A percentile compares a stretch with the other conserved stretches of the same genome.
Conservation (phyloP, 192 early-diverging fungal genomes). For the Coemansia sp. region DNA sequence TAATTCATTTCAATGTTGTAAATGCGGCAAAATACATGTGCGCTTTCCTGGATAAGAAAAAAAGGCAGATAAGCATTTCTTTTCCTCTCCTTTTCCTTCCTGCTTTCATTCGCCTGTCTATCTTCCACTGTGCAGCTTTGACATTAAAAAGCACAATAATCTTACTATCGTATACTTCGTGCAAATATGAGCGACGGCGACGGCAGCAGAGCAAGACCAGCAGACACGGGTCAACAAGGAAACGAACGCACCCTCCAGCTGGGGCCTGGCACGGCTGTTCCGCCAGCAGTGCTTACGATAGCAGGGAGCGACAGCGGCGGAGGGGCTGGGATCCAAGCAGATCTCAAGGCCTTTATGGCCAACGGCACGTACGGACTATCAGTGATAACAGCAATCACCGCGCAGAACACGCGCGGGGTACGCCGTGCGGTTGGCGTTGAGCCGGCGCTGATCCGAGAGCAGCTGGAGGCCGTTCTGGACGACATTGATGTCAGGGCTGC, state of each 20-base stretch:
- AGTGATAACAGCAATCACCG: constrained; percentile 77
- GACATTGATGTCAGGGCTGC: constrained; percentile 77
- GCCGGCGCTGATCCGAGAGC: constrained; percentile 64
- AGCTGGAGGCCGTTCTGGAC: constrained; percentile 67
- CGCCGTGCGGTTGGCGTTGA: constrained; percentile 65
- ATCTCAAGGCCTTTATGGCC: constrained; percentile 85
- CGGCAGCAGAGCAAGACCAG: too few relatives aligned
- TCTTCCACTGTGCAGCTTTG: too few relatives aligned
- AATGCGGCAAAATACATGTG: too few relatives aligned
- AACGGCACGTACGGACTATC: constrained; percentile 71
- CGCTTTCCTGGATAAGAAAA: too few relatives aligned
- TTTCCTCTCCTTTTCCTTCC: too few relatives aligned
- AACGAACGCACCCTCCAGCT: background rate
- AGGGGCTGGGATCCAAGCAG: constrained; percentile 83
- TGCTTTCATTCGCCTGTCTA: too few relatives aligned
- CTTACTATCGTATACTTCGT: too few relatives aligned
- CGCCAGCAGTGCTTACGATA: constrained; percentile 57
- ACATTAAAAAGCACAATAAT: too few relatives aligned
- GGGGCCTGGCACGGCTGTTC: background rate
- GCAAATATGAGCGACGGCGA: too few relatives aligned
- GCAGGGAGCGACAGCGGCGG: constrained; percentile 72
- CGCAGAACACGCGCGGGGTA: constrained; percentile 86
- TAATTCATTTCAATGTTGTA: too few relatives aligned
- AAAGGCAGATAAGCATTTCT: too few relatives aligned
- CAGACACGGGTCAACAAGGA: background rate